These are phyloP conservation scores for Heritiera littoralis DNA, from an alignment of 345 rosid genomes.

Conservation along the genomic window DNA sequence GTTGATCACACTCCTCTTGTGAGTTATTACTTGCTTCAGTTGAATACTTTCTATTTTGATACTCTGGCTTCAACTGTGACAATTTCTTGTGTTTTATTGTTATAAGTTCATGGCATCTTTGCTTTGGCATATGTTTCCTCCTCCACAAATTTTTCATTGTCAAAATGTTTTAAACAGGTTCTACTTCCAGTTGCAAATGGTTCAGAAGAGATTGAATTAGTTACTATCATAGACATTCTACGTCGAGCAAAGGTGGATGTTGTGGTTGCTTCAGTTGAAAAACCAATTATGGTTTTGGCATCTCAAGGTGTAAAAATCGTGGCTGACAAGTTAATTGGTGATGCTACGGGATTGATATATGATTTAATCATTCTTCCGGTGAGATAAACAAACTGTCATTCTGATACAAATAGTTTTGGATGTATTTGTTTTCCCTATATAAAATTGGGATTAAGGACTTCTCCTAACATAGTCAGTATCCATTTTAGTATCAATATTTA, in stretches of 20 bases:
- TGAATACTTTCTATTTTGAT: not conserved
- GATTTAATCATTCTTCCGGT: slow-evolving; percentile 91
- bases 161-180: slow-evolving; percentile 49
- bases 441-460: not conserved
- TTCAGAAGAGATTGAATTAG: slow-evolving; percentile 76
- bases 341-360: slow-evolving; percentile 55
- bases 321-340: slow-evolving; percentile 71
- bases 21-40: slow-evolving; percentile 35
- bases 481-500: not conserved
- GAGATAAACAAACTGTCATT: slow-evolving; percentile 26
- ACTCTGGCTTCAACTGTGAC: not conserved
- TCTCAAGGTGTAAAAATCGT: slow-evolving; percentile 76
- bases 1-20: slow-evolving; percentile 61
- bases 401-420: not conserved
- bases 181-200: slow-evolving; percentile 89
- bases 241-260: slow-evolving; percentile 84
- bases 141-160: not conserved
- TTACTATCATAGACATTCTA: slow-evolving; percentile 67
- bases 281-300: slow-evolving; percentile 54
- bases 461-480: not conserved
- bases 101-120: not conserved
- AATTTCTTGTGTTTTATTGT: not conserved
- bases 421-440: slow-evolving; percentile 18
- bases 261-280: slow-evolving; percentile 80
- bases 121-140: not conserved